Base-by-base conservation (phyloP, 2,329 filamentous ascomycete genomes). In the Elsinoe ampelina region DNA sequence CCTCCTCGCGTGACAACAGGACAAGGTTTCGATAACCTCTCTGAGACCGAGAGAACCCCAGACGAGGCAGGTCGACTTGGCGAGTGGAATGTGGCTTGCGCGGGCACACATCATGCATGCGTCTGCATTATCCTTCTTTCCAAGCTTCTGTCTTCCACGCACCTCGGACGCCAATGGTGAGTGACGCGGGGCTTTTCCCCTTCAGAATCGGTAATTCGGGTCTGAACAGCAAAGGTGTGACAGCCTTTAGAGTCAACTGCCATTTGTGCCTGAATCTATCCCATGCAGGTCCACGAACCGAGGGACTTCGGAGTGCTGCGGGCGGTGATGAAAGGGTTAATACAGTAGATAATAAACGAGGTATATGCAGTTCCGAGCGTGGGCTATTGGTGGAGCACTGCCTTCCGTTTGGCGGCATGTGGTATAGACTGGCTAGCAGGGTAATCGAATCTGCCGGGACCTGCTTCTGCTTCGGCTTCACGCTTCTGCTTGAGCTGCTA, bases 41-140 rank as follows among this genome's bases (percentile, higher is more conserved):
- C 15, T 11, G 17, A 13, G 17, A 13, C 45, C 45, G 45, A 50
- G 45, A 35, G 35, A 52, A 52, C 48, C 48, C 32, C 48, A 39
- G 48, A 38, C 48, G 17, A 36, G 32, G 48, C 48, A 52, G 34
- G 17, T 52, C 10, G 34, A 38, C 48, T 52, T 39, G 48, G 48
- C 48, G 32, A 13, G 30, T 52, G 48, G 48, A 39, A 52, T 52
- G 48, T 52, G 48, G 48, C 48, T 52, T 52, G 48, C 48, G 32
- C 35, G 32, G 13, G 47, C 47, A 51, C 47, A 35, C 17, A 12
- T 26, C 26, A 20, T 36, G 30, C 47, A 35, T 34, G 41, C 41
- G 17, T 19, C 10, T 35, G 26, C 45, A 34, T 35, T 35, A 30
- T 52, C 32, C 22, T 26, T 26, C 22, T 26, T 26, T 26, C 22